phyloP scores from a whole-genome alignment of 2,329 filamentous ascomycete genomes.

The Dactylellina parvicollis region DNA sequence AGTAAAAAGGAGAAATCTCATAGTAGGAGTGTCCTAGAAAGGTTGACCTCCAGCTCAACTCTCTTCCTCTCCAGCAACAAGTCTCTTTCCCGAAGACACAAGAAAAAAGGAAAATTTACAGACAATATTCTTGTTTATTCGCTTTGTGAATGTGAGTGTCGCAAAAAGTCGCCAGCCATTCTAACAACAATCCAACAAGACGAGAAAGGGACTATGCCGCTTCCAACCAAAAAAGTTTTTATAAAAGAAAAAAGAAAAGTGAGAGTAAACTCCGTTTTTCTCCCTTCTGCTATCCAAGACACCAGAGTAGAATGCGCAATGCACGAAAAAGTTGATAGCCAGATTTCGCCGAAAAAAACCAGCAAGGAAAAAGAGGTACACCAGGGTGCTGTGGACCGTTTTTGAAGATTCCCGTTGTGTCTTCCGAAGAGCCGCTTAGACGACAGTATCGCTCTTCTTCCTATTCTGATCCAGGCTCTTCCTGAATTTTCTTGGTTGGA shows the following conservation, averaged over 20 bases:
- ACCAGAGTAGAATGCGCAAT: conserved; percentile 23
- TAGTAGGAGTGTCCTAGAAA: conserved; percentile 2
- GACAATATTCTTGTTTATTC: conserved; percentile 31
- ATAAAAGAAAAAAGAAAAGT: conserved; percentile 15
- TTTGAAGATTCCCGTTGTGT: background rate
- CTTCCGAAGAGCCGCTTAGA: conserved; percentile 16
- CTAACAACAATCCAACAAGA: conserved; percentile 35
- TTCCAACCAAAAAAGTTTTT: conserved; percentile 10
- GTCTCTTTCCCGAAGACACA: conserved; percentile 1
- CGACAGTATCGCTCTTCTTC: conserved; percentile 54
- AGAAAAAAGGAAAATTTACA: conserved; percentile 30
- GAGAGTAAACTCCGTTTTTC: conserved; percentile 28
- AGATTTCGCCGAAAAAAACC: conserved; percentile 7
- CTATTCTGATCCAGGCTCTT: conserved; percentile 55
- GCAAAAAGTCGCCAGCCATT: conserved; percentile 36
- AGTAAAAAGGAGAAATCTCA: conserved; percentile 12
- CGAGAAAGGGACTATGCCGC: conserved; percentile 2
- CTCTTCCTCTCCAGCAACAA: background rate
- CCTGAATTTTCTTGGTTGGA: conserved; percentile 54
- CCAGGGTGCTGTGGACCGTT: background rate
- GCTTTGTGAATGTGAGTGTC: conserved; percentile 11
- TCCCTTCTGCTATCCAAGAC: conserved; percentile 17
- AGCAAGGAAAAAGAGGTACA: background rate
- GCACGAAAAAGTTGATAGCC: conserved; percentile 14
- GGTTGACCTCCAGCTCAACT: background rate